phyloP scores from a whole-genome alignment of 768 basidiomycete genomes.

The Leccinum broughii region DNA sequence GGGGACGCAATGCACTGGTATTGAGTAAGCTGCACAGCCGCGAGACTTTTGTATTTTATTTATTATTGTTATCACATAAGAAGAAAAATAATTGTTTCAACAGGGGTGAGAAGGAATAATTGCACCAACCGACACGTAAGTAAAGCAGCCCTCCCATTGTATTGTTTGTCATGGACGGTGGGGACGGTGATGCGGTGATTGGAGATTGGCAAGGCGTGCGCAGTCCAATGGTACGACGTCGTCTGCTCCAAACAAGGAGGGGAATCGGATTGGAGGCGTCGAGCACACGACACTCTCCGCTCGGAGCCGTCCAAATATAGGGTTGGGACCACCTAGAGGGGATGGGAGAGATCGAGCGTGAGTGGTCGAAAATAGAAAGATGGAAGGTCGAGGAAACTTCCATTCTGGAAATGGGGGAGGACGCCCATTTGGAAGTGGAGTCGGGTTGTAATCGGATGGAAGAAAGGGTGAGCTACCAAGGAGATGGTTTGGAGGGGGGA shows the following conservation, averaged over 20 bases:
- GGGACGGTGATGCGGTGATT: not conserved
- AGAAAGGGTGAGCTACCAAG: not conserved
- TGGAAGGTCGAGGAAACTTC: slow-evolving; percentile 15
- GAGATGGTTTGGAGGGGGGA: slow-evolving; percentile 6
- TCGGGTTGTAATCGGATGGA: slow-evolving; percentile 11
- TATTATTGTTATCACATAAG: not conserved
- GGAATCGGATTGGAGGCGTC: not conserved
- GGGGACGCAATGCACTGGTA: not conserved
- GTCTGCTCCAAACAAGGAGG: not conserved
- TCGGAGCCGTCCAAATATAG: slow-evolving; percentile 6
- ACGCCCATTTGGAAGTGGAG: slow-evolving; percentile 5
- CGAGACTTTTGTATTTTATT: not conserved
- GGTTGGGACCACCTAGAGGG: not conserved
- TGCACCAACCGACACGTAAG: not conserved
- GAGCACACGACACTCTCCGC: slow-evolving; percentile 9
- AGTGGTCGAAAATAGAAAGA: slow-evolving; percentile 16
- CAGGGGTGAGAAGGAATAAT: not conserved
- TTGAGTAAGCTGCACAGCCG: not conserved
- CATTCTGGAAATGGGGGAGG: slow-evolving; percentile 15
- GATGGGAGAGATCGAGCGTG: slow-evolving; percentile 9
- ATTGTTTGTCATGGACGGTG: not conserved
- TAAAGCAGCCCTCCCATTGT: not conserved
- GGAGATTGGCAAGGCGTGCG: not conserved
- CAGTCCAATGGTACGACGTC: not conserved
- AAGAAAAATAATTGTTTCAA: not conserved